Base-by-base conservation (phyloP, 805 yeast species). In the Isabelozyma pseudorhagii region DNA sequence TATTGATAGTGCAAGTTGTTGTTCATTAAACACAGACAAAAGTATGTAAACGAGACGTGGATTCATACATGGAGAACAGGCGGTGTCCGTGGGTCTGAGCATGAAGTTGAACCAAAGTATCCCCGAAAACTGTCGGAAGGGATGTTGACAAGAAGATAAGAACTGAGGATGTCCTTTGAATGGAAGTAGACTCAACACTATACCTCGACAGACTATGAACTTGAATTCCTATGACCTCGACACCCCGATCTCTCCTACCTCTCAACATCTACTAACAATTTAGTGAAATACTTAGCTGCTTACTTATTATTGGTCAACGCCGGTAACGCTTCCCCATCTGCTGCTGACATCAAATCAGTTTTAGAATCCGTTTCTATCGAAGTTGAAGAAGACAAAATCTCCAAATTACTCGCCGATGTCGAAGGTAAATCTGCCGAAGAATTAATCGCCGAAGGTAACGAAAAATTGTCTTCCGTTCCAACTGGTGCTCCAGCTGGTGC, bases 241-340 rank as follows among this genome's bases (percentile, higher is more conserved):
- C 50, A 14, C 38, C 39, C 7, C 2, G 15, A 10, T 11, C 13
- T 45, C 15, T 13, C 38, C 38, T 14, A 3, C 27, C 9, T 42
- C 8, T 8, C 8, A 3, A 31, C 13, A 11, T 45, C 38, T 63
- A 64, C 69, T 65, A 65, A 66, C 69, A 48, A 34, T 27, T 18
- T 45, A 70, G 72, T 71, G 77, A 71, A 71, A 69, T 71, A 71
- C 75, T 67, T 71, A 63, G 77, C 77, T 66, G 77, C 77, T 62
- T 71, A 71, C 74, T 69, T 71, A 63, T 70, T 71, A 67, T 71
- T 71, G 67, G 73, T 69, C 57, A 69, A 70, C 72, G 75, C 74
- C 67, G 77, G 77, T 60, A 71, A 71, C 72, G 55, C 73, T 52
- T 52, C 74, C 54, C 77, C 77, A 63, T 68, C 75, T 54, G 71